phyloP scores from a whole-genome alignment of 768 basidiomycete species.

The Punctularia strigosozonata region DNA sequence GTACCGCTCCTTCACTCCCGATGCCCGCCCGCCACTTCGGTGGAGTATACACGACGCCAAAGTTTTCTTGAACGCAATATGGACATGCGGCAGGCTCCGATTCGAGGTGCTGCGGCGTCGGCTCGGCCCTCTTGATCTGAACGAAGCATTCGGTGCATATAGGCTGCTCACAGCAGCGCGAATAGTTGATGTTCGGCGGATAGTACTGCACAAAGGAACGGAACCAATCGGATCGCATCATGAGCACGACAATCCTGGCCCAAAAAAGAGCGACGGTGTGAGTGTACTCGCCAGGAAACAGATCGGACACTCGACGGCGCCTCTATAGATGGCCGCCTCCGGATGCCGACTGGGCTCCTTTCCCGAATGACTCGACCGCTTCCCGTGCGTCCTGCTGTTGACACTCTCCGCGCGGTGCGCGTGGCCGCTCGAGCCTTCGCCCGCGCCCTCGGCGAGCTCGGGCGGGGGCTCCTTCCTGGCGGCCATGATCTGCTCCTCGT shows the following conservation, averaged over 20 bases:
- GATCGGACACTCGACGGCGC: constrained; percentile 91
- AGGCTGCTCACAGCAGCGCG: constrained; percentile 95
- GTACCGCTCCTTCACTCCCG: constrained; percentile 59
- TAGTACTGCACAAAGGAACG: constrained; percentile 62
- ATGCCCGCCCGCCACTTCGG: constrained; percentile 76
- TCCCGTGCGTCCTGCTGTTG: constrained; percentile 28
- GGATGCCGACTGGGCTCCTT: constrained; percentile 57
- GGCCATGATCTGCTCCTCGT: constrained; percentile 76
- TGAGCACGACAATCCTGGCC: no score
- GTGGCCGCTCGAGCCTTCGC: constrained; percentile 15
- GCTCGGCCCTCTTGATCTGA: constrained; percentile 94
- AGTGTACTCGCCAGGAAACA: constrained; percentile 77
- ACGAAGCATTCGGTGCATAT: constrained; percentile 99
- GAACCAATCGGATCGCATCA: constrained; percentile 7
- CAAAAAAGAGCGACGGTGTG: constrained; percentile 1
- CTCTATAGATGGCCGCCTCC: constrained; percentile 74
- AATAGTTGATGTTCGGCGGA: constrained; percentile 92
- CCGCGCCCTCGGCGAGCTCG: constrained; percentile 34
- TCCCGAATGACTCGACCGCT: constrained; percentile 39
- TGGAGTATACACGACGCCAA: constrained; percentile 81
- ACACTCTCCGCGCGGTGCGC: constrained; percentile 32
- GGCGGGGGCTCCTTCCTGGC: constrained; percentile 59
- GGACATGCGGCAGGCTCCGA: constrained; percentile 97
- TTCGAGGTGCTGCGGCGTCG: constrained; percentile 88
- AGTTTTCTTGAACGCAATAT: constrained; percentile 95